These are phyloP conservation scores for Leccinum subrobustum DNA, from an alignment of 1,284 basidiomycete genomes.

Conservation along the genomic window DNA sequence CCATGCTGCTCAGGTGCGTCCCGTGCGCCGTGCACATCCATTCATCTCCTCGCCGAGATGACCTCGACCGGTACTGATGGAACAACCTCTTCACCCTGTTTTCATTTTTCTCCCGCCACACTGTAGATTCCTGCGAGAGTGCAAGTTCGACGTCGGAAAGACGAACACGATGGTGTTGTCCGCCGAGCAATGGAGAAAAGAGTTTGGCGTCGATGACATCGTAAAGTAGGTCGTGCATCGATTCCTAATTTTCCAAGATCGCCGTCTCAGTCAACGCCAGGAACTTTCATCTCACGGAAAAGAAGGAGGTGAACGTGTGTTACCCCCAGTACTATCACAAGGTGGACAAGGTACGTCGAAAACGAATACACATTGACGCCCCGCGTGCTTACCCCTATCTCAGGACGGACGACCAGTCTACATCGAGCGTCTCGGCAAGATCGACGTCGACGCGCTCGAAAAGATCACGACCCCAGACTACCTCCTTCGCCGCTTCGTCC, in stretches of 20 bases:
- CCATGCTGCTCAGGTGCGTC: conserved; percentile 65
- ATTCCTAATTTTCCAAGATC: not conserved
- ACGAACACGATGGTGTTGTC: conserved; percentile 84
- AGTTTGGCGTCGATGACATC: conserved; percentile 87
- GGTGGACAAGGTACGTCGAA: not conserved
- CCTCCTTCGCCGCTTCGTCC: not conserved
- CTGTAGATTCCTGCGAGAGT: conserved; percentile 82
- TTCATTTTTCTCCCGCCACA: too few relatives aligned
- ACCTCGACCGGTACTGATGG: too few relatives aligned
- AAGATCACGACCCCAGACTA: not conserved
- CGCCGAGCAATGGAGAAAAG: conserved; percentile 90
- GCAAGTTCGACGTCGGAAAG: conserved; percentile 86
- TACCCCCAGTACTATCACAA: not conserved
- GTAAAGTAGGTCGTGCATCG: conserved; percentile 55
- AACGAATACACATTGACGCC: not conserved
- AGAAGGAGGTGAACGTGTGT: not conserved
- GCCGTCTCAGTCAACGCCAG: not conserved
- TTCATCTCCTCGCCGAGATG: not conserved
- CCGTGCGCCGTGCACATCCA: not conserved
- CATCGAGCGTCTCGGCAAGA: not conserved
- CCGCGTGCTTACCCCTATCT: not conserved
- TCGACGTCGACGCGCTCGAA: not conserved
- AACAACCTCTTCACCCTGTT: not conserved
- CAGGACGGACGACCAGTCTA: not conserved
- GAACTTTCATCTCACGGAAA: not conserved